A percentile compares a stretch with the other conserved stretches of the same genome.
Evolutionary conservation across 1,284 basidiomycete species (phyloP).

Genomic region (Pisolithus thermaeus): DNA sequence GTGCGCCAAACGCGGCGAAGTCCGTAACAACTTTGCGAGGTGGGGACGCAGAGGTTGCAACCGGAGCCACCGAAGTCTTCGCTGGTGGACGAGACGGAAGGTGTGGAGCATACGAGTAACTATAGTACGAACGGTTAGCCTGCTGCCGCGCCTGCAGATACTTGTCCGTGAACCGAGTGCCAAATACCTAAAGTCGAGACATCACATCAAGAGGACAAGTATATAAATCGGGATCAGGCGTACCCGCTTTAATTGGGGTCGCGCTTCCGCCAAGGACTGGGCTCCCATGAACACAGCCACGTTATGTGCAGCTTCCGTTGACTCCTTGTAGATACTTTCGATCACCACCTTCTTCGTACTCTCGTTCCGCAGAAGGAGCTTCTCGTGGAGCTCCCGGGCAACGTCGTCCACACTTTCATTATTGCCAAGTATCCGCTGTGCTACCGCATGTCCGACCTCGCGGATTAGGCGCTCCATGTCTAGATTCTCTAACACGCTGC

Average conservation of each 20-base stretch:
- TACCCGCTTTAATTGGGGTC: conserved; percentile 78
- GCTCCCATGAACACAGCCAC: conserved; percentile 83
- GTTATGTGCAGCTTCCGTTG: conserved; percentile 85
- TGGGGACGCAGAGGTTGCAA: conserved; percentile 43
- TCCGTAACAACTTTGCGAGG: conserved; percentile 82
- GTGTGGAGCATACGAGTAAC: conserved; percentile 35
- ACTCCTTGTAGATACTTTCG: conserved; percentile 93
- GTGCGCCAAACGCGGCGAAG: conserved; percentile 86
- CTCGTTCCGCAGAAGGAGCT: conserved; percentile 87
- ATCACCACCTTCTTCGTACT: conserved; percentile 95
- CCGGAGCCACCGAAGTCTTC: conserved; percentile 26
- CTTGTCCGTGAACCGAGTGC: conserved; percentile 91
- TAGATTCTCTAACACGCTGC: conserved; percentile 94
- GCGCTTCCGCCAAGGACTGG: conserved; percentile 67
- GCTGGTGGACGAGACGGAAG: conserved; percentile 34
- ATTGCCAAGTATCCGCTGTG: conserved; percentile 83
- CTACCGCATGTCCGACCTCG: conserved; percentile 91
- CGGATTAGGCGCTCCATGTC: conserved; percentile 96
- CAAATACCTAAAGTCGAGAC: conserved; percentile 59
- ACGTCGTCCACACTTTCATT: conserved; percentile 96
- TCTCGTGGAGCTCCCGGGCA: conserved; percentile 88
- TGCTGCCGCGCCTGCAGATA: conserved; percentile 75
- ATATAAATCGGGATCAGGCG: conserved; percentile 21
- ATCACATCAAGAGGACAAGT: not conserved
- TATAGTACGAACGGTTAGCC: conserved; percentile 42